Percentiles rank a stretch among this genome's conserved stretches.
Evolutionary conservation across 2,329 filamentous ascomycete genomes (phyloP).

Genomic region (Trichoderma koningiopsis): DNA sequence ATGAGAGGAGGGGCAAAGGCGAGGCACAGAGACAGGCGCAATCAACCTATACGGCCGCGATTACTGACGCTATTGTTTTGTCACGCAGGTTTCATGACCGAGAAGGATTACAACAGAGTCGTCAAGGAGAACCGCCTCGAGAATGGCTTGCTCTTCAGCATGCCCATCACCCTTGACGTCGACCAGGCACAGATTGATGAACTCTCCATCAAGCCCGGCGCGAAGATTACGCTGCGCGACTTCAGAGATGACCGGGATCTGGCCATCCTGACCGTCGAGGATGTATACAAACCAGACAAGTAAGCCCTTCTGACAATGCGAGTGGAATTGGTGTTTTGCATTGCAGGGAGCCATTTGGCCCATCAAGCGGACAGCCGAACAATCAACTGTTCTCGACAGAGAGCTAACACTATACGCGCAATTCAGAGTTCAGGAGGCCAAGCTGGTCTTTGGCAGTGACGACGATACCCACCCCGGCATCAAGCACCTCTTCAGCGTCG

Average conservation of each 20-base stretch:
- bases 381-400: background rate
- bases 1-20: background rate
- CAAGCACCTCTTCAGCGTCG: conserved; percentile 80
- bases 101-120: conserved; percentile 96
- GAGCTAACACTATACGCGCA: background rate
- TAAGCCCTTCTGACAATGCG: conserved; percentile 48
- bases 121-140: conserved; percentile 84
- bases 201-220: conserved; percentile 74
- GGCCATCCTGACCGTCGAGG: conserved; percentile 92
- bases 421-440: conserved; percentile 82
- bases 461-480: conserved; percentile 90
- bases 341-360: background rate
- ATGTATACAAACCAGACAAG: conserved; percentile 96
- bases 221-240: conserved; percentile 85
- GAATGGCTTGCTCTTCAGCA: conserved; percentile 89
- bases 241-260: conserved; percentile 95
- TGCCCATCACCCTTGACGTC: conserved; percentile 94
- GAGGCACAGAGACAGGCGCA: background rate
- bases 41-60: background rate
- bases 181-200: conserved; percentile 73
- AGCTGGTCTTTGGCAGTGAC: conserved; percentile 90
- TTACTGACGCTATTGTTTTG: conserved; percentile 12
- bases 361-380: background rate
- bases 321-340: background rate
- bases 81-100: conserved; percentile 85